Evolutionary conservation across 2,329 filamentous ascomycete genomes (phyloP).

Genomic region (Verticillium albo-atrum): DNA sequence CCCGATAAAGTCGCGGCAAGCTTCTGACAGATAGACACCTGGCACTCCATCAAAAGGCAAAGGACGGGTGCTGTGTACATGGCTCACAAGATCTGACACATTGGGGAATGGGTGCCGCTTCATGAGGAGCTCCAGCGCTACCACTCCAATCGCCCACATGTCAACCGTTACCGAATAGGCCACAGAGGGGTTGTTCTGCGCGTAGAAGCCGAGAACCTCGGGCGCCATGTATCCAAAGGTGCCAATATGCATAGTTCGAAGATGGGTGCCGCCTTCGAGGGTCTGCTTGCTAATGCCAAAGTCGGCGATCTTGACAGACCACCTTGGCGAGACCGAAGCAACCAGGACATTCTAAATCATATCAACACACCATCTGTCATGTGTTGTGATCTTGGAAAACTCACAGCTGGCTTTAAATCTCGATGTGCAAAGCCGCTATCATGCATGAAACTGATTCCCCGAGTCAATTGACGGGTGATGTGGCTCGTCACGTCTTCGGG

Average conservation of each 20-base stretch:
- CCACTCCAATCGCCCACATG: constrained; percentile 18
- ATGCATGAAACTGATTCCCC: constrained; percentile 13
- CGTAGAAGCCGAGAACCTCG: constrained; percentile 6
- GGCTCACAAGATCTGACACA: neutral
- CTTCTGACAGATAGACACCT: neutral
- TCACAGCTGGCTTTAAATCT: constrained; percentile 12
- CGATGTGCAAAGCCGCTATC: constrained; percentile 13
- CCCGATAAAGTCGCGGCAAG: neutral
- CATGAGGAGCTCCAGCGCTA: constrained; percentile 3
- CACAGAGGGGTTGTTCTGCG: neutral
- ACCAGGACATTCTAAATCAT: constrained; percentile 13
- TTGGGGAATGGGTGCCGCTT: neutral
- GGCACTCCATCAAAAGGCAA: neutral
- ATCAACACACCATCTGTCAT: neutral
- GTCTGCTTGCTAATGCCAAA: constrained; percentile 18
- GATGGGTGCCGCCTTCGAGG: neutral
- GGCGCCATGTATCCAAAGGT: constrained; percentile 14
- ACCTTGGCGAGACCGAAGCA: constrained; percentile 8
- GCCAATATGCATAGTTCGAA: constrained; percentile 4
- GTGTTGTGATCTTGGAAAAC: neutral
- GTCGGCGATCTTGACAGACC: constrained; percentile 16
- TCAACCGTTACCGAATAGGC: constrained; percentile 12
- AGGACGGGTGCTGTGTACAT: neutral
- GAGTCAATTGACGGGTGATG: constrained; percentile 9
- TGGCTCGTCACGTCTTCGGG: constrained; percentile 4